These are phyloP conservation scores for Ulvella scutata DNA, from an alignment of 139 green algal genomes.

Conservation along the genomic window DNA sequence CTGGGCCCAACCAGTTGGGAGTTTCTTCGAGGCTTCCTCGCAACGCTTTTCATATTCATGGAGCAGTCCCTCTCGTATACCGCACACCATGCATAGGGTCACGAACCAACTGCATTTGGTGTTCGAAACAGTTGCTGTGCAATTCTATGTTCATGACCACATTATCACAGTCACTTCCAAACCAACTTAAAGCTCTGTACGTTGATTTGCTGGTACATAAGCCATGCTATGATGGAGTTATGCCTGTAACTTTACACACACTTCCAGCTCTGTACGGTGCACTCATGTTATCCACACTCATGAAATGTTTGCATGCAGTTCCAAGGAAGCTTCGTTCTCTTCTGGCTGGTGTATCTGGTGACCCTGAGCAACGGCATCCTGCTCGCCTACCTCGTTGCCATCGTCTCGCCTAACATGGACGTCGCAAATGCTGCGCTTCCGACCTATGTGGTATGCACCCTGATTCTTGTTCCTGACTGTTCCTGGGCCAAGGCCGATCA, in stretches of 20 bases:
- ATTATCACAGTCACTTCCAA: no score
- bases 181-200: no score
- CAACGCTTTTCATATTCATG: no score
- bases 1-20: no score
- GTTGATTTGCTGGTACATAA: neutral
- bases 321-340: slow-evolving; percentile 34
- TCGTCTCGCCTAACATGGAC: slow-evolving; percentile 61
- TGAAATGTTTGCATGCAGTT: slow-evolving; percentile 43
- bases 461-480: neutral
- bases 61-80: no score
- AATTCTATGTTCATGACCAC: no score
- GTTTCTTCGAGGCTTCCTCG: no score
- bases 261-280: neutral
- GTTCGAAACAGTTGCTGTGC: no score
- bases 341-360: slow-evolving; percentile 37
- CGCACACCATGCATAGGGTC: no score
- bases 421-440: slow-evolving; percentile 44
- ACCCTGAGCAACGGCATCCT: slow-evolving; percentile 38
- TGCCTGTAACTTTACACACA: neutral
- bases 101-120: no score
- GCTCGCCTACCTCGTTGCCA: slow-evolving; percentile 53
- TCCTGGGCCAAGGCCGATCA: no score
- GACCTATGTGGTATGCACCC: slow-evolving; percentile 5
- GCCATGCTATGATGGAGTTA: neutral
- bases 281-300: slow-evolving; percentile 5